Evolutionary conservation across 1,139 yeast species (phyloP).

Genomic region (Geotrichum australiense): DNA sequence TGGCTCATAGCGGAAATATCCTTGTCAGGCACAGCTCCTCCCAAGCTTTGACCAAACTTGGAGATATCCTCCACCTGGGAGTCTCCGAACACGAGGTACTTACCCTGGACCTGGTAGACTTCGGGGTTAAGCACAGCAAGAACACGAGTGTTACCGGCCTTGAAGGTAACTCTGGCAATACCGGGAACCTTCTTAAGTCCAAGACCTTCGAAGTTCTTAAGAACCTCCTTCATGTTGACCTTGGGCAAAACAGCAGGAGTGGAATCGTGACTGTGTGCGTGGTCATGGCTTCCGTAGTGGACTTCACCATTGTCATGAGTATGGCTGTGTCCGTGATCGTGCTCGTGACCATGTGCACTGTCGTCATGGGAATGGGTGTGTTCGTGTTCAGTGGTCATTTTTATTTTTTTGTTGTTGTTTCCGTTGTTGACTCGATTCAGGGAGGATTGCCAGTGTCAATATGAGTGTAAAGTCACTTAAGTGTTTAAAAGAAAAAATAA

Average conservation of each 20-base stretch:
- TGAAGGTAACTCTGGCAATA: constrained; percentile 92
- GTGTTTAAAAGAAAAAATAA: too few relatives aligned
- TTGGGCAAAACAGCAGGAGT: constrained; percentile 77
- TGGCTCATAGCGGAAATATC: constrained; percentile 36
- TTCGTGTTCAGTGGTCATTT: too few relatives aligned
- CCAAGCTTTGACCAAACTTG: constrained; percentile 12
- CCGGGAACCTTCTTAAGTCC: constrained; percentile 89
- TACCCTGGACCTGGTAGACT: constrained; percentile 88
- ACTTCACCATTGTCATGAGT: constrained; percentile 23
- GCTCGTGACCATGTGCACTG: constrained; percentile 4
- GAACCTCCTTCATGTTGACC: constrained; percentile 96
- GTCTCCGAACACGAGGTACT: constrained; percentile 73
- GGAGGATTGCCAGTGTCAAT: too few relatives aligned
- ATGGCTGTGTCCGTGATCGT: constrained; percentile 22
- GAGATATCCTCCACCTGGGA: constrained; percentile 54
- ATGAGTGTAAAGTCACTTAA: too few relatives aligned
- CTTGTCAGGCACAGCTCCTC: constrained; percentile 21
- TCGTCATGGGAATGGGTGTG: constrained; percentile 3
- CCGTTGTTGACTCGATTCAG: too few relatives aligned
- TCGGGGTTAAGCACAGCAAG: constrained; percentile 93
- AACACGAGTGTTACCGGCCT: constrained; percentile 87
- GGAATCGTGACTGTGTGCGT: constrained; percentile 40
- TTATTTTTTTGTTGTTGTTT: too few relatives aligned
- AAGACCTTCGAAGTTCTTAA: constrained; percentile 81
- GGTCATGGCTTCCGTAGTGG: constrained; percentile 23